Conservation (phyloP, 2,329 filamentous ascomycete species). For the Ascochyta viciae-villosae region DNA sequence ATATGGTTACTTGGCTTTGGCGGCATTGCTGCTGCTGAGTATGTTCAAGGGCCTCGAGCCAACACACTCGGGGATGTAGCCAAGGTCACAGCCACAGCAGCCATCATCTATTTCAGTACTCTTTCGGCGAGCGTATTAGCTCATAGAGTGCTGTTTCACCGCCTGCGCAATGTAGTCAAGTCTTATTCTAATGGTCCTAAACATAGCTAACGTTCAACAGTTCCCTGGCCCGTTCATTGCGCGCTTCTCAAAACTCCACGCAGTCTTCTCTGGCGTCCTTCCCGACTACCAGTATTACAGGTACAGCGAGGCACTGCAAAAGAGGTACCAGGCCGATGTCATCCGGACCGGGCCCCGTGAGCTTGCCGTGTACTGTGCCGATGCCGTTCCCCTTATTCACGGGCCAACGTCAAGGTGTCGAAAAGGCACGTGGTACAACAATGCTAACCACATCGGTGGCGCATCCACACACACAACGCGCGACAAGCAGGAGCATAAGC, state of each 20-base stretch:
- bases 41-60: slow-evolving; percentile 18
- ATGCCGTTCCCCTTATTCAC: slow-evolving; percentile 40
- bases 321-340: slow-evolving; percentile 41
- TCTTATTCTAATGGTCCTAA: too few relatives aligned
- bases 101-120: slow-evolving; percentile 30
- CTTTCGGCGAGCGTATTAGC: slow-evolving; percentile 44
- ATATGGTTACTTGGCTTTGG: slow-evolving; percentile 27
- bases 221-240: slow-evolving; percentile 51
- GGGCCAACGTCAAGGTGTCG: slow-evolving; percentile 39
- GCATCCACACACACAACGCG: slow-evolving; percentile 38
- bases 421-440: slow-evolving; percentile 41
- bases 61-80: slow-evolving; percentile 20
- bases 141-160: slow-evolving; percentile 53
- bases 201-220: slow-evolving; percentile 9
- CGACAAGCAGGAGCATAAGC: slow-evolving; percentile 39
- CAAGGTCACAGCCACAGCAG: slow-evolving; percentile 16
- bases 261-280: slow-evolving; percentile 32
- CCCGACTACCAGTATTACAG: slow-evolving; percentile 35
- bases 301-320: slow-evolving; percentile 31
- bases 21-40: slow-evolving; percentile 26
- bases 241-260: slow-evolving; percentile 50
- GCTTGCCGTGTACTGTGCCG: slow-evolving; percentile 37
- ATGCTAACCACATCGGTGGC: slow-evolving; percentile 23
- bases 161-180: slow-evolving; percentile 37
- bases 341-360: slow-evolving; percentile 46